Conservation (phyloP, 169 alveolate genomes). For the Plasmodium billcollinsi region DNA sequence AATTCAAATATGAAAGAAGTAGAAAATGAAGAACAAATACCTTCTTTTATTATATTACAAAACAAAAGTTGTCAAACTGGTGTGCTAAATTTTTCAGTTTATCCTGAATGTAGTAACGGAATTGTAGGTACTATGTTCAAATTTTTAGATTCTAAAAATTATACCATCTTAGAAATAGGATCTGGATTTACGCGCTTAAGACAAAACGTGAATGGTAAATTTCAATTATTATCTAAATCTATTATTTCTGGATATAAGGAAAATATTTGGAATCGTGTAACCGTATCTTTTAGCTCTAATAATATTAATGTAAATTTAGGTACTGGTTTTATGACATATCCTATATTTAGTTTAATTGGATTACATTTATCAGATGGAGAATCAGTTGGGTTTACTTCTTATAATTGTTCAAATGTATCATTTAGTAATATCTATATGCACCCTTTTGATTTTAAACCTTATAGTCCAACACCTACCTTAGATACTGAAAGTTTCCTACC, state of each 20-base stretch:
- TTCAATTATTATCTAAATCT: slow-evolving; percentile 82
- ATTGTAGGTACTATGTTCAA: slow-evolving; percentile 86
- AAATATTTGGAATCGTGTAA: slow-evolving; percentile 83
- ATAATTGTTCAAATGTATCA: slow-evolving; percentile 88
- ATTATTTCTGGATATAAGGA: slow-evolving; percentile 77
- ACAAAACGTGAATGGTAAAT: slow-evolving; percentile 82
- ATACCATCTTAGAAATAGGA: slow-evolving; percentile 85
- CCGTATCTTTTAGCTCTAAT: slow-evolving; percentile 81
- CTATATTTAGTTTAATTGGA: slow-evolving; percentile 82
- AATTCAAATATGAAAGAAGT: slow-evolving; percentile 74
- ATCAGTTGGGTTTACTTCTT: slow-evolving; percentile 85
- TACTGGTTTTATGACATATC: slow-evolving; percentile 75
- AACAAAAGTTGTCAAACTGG: slow-evolving; percentile 87
- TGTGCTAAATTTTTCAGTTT: slow-evolving; percentile 80
- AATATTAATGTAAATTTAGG: slow-evolving; percentile 84
- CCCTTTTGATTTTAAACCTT: slow-evolving; percentile 80
- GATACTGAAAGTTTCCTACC: slow-evolving; percentile 3
- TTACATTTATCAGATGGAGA: slow-evolving; percentile 80
- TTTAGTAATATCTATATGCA: slow-evolving; percentile 82
- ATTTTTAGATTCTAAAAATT: slow-evolving; percentile 84
- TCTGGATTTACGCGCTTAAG: slow-evolving; percentile 80
- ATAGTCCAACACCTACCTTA: slow-evolving; percentile 55
- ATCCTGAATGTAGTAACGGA: slow-evolving; percentile 88
- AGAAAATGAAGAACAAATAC: slow-evolving; percentile 55
- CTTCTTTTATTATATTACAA: slow-evolving; percentile 83